Base-by-base conservation (phyloP, 1,284 basidiomycete species). In the Coriolopsis trogii region DNA sequence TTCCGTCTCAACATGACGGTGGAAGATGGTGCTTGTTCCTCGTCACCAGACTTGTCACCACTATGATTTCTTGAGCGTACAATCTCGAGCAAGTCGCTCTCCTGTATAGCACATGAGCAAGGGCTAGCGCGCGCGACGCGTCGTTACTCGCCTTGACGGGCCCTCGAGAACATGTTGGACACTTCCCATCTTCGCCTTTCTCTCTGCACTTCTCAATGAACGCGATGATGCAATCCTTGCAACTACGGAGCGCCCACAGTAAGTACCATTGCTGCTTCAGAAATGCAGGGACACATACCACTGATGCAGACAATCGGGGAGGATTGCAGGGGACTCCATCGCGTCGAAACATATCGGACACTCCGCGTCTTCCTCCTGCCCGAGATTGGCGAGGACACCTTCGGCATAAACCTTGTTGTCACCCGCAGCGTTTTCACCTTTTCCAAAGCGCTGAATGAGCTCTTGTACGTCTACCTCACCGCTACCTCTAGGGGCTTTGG, bases 261-360 rank as follows among this genome's bases (percentile, higher is more conserved):
- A 26, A 10, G 41, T 12, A 21, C 6, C 8, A 28, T 40, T 15
- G 7, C 13, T 33, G n/a, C 4, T 5, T 6, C 12, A 9, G 4
- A 10, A 33, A 16, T 18, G 20, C 9, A 7, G 6, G 23, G 38
- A 13, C 21, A 55, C 75, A 51, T 65, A 92, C 91, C 83, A 89
- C 67, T 82, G 81, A 71, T 91, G 91, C 72, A 87, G 81, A 67
- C 92, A 94, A 7, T 75, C 73, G 3, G 90, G 90, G 23, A 94
- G 77, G 44, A 94, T 84, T 74, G 78, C 83, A 33, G 82, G 82
- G 3, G 65, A 70, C 48, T 91, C 81, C 79, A 90, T 85, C 18
- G 83, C 75, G 64, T 88, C 86, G 55, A 93, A 77, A 69, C 94
- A 97, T 31, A 92, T 84, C 1, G 89, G 85, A 68, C 94, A 97